Percentiles rank a stretch among this genome's conserved stretches.
Evolutionary conservation across 352 stramenopile genomes (phyloP).

Genomic region (Phytophthora citricola): DNA sequence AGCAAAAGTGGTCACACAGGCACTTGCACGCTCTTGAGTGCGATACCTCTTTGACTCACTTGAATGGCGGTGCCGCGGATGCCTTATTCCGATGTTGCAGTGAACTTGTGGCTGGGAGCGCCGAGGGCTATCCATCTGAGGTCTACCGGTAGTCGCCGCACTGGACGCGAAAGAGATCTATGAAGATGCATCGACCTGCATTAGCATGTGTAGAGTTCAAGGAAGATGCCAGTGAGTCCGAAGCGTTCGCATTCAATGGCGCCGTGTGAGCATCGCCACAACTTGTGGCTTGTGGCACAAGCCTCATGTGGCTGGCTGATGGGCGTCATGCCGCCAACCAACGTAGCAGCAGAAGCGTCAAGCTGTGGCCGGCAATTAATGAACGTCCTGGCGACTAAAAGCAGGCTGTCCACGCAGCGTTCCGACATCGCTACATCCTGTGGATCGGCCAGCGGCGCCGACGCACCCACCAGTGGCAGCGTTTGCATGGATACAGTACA

Average conservation of each 20-base stretch:
- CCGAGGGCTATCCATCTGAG: constrained; percentile 18
- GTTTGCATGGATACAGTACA: background rate
- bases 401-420: constrained; percentile 27
- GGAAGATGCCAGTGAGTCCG: background rate
- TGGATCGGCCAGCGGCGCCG: constrained; percentile 3
- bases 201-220: background rate
- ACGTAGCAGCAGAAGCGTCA: constrained; percentile 3
- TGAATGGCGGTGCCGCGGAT: constrained; percentile 17
- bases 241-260: background rate
- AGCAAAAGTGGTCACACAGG: constrained; percentile 21
- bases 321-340: background rate
- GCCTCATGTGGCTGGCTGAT: background rate
- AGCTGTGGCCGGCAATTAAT: constrained; percentile 10
- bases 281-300: constrained; percentile 13
- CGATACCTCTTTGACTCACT: constrained; percentile 20
- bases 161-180: constrained; percentile 27
- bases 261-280: background rate
- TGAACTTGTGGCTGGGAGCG: constrained; percentile 15
- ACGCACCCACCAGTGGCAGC: constrained; percentile 3
- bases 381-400: constrained; percentile 7
- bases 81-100: background rate
- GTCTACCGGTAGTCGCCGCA: constrained; percentile 18
- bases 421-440: constrained; percentile 23
- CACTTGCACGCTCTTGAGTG: constrained; percentile 22
- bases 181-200: background rate